Evolutionary conservation across 2,329 filamentous ascomycete species (phyloP), one percentile per base, ranked within the genome.

Genomic region (Graphiopsis chlorocephala): DNA sequence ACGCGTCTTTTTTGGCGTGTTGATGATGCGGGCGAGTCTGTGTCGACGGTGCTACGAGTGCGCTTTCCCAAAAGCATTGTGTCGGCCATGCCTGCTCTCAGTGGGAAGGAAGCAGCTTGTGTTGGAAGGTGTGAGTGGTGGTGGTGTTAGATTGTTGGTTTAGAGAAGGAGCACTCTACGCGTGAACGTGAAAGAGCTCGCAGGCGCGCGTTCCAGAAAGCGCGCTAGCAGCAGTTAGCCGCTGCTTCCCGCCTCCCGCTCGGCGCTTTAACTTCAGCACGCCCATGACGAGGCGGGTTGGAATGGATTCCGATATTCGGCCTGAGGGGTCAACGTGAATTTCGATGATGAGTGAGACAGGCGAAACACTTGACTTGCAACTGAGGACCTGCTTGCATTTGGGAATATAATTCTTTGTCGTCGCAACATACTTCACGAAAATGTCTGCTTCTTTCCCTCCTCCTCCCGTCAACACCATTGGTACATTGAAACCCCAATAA

Each of bases 391-490:
- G 11, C 7, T 52, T 26, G 48, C 25, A 29, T 31, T 20, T 8
- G 3, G 10, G 2, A 31, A 31, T 11, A n/a, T 29, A 45, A 45
- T 12, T 2, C 26, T 20, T 31, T 53, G 2, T n/a, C 7, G 4
- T 31, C 12, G 17, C 50, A 31, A 12, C 14, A 20, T 14, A 28
- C 20, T 7, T 14, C 3, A 10, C 17, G 3, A 31, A 31, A 17
- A 76, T 77, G 74, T 66, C 74, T 33, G 65, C 76, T 53, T 67
- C 71, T 3, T 94, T 93, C 75, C 92, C 92, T 69, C 92, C 92
- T 31, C 86, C 90, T 12, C 89, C 91, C 3, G 87, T 91, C 71
- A 87, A 87, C 74, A 90, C 90, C 69, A 94, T 96, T 81, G 85
- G 84, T 86, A 78, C 55, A 78, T 47, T 50, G 31, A 10, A 25